Conservation (phyloP, 306 rosid species). For the Alnus rubra region DNA sequence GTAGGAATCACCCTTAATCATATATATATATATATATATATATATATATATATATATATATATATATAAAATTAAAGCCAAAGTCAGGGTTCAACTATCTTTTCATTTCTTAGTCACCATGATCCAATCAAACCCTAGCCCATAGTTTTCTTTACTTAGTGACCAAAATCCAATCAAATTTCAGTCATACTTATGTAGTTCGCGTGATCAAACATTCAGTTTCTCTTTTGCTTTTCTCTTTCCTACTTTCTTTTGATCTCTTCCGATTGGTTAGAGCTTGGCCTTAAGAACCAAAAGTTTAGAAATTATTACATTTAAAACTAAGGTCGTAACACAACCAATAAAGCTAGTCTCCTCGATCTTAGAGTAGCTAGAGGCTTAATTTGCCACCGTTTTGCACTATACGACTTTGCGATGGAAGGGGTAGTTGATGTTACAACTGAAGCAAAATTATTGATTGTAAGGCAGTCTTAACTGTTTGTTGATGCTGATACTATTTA, state of each 20-base stretch:
- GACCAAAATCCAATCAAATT: slow-evolving; percentile 41
- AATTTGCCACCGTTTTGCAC: not conserved
- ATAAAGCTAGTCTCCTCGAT: not conserved
- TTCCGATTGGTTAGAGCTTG: not conserved
- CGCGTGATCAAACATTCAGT: slow-evolving; percentile 1
- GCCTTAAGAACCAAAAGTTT: not conserved
- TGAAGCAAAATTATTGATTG: too few species aligned
- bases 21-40: too few species aligned
- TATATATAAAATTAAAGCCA: not conserved
- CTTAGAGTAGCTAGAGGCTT: not conserved
- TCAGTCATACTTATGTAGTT: not conserved
- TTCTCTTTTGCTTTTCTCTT: not conserved
- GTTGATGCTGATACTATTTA: too few species aligned
- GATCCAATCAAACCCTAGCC: slow-evolving; percentile 36
- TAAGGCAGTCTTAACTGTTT: too few species aligned
- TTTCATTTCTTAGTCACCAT: slow-evolving; percentile 46
- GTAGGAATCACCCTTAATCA: too few species aligned
- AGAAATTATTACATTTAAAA: too few species aligned
- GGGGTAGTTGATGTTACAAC: not conserved
- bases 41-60: not conserved
- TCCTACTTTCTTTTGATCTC: not conserved
- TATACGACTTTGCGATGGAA: not conserved
- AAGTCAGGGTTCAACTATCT: slow-evolving; percentile 39
- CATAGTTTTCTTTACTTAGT: slow-evolving; percentile 37
- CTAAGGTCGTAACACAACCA: not conserved